These are phyloP conservation scores for Naganishia vishniacii DNA, from an alignment of 768 basidiomycete species.

Conservation along the genomic window DNA sequence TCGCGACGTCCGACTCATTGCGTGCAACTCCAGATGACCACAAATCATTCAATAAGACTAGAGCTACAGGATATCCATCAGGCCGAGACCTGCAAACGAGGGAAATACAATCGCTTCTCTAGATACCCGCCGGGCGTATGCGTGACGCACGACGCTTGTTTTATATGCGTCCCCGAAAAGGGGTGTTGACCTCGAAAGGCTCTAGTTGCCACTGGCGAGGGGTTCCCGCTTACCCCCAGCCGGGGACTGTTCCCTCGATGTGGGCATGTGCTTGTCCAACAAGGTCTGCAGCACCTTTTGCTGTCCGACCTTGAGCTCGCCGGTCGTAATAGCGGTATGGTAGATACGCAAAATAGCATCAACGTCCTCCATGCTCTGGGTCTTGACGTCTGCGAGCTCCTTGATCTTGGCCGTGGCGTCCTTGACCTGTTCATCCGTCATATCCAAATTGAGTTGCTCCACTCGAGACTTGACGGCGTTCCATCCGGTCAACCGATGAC, in stretches of 20 bases:
- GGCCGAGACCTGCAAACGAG: background rate
- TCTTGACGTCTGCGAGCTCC: conserved; percentile 95
- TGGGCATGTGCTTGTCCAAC: conserved; percentile 55
- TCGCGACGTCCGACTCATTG: no score
- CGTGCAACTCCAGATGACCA: no score
- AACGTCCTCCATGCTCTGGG: conserved; percentile 98
- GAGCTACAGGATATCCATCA: background rate
- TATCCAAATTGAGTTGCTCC: conserved; percentile 83
- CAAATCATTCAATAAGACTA: background rate
- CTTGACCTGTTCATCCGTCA: conserved; percentile 92
- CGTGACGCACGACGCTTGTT: background rate
- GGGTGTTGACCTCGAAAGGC: background rate
- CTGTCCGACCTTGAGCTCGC: conserved; percentile 89
- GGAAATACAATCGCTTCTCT: background rate
- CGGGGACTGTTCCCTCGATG: conserved; percentile 15
- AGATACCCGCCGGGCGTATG: no score
- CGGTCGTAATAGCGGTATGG: conserved; percentile 86
- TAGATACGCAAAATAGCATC: conserved; percentile 93
- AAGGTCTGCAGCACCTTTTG: conserved; percentile 82
- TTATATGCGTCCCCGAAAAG: background rate
- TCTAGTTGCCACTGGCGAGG: conserved; percentile 3
- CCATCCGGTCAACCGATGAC: conserved; percentile 45
- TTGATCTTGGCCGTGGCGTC: conserved; percentile 99
- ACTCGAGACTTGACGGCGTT: conserved; percentile 94
- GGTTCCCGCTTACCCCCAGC: conserved; percentile 8